A percentile compares a stretch with the other conserved stretches of the same genome.
phyloP scores from a whole-genome alignment of 2,329 filamentous ascomycete species.

The Colletotrichum destructivum region DNA sequence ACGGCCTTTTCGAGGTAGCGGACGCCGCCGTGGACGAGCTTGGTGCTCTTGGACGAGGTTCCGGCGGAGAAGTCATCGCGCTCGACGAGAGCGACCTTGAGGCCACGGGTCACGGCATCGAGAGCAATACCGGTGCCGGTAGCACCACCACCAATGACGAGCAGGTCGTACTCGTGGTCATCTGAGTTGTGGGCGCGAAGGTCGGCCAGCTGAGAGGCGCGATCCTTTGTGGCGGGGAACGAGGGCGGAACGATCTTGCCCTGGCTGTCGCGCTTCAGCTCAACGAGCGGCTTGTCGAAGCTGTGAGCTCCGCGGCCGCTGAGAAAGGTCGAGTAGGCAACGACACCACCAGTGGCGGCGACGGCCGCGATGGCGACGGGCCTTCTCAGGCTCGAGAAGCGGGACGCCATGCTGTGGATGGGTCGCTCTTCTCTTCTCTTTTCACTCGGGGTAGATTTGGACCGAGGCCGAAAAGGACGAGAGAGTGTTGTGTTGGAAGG shows the following conservation, averaged over 20 bases:
- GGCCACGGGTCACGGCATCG: constrained; percentile 83
- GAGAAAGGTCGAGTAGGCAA: constrained; percentile 49
- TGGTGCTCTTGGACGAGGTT: constrained; percentile 90
- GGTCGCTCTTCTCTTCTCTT: neutral
- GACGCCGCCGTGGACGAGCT: constrained; percentile 88
- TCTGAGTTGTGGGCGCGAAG: constrained; percentile 54
- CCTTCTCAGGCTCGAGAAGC: constrained; percentile 53
- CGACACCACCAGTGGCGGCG: constrained; percentile 47
- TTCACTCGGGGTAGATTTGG: constrained; percentile 12
- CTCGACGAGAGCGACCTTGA: constrained; percentile 86
- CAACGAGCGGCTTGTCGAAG: constrained; percentile 52
- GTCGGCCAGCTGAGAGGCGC: constrained; percentile 57
- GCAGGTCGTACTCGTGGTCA: constrained; percentile 78
- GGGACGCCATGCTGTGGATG: constrained; percentile 51
- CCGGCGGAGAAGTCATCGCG: constrained; percentile 87
- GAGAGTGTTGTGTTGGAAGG: neutral
- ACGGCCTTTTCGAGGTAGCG: constrained; percentile 90
- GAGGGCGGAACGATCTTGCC: constrained; percentile 56
- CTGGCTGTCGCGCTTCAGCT: constrained; percentile 53
- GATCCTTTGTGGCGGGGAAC: constrained; percentile 54
- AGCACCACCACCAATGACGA: constrained; percentile 85
- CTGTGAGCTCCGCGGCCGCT: constrained; percentile 48
- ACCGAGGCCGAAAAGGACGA: constrained; percentile 20
- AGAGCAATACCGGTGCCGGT: constrained; percentile 86
- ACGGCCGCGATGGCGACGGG: constrained; percentile 52